Percentiles rank a stretch among this genome's conserved stretches.
phyloP scores from a whole-genome alignment of 176 grass and related monocot species.

The Otatea glauca region DNA sequence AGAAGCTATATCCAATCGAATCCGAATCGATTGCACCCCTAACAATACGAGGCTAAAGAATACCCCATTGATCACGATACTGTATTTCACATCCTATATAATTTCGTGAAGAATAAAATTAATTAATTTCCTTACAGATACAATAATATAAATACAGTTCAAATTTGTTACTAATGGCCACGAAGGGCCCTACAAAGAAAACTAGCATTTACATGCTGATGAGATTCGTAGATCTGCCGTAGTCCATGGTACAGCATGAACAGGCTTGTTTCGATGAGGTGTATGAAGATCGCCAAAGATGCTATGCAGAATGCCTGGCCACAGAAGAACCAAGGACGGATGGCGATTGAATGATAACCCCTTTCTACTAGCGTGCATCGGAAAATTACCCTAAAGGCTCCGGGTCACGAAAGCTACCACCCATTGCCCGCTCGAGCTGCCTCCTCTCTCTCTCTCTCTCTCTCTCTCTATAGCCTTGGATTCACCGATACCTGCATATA shows the following conservation, averaged over 20 bases:
- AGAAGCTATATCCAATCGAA: too few species aligned
- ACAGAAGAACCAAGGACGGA: background rate
- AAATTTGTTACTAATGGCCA: background rate
- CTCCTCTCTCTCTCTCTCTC: background rate
- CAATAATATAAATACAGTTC: background rate
- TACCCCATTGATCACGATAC: background rate
- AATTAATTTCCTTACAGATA: background rate
- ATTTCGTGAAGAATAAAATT: background rate
- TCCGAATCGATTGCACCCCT: too few species aligned
- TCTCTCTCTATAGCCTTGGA: background rate
- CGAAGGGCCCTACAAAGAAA: background rate
- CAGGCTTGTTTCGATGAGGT: background rate
- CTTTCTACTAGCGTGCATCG: background rate
- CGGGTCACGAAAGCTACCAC: slow-evolving; percentile 10
- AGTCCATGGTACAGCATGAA: background rate
- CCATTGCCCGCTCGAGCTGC: background rate
- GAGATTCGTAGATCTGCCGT: background rate
- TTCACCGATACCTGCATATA: slow-evolving; percentile 6
- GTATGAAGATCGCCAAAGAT: background rate
- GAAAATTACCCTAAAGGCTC: background rate
- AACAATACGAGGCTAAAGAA: too few species aligned
- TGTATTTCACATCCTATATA: background rate
- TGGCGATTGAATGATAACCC: slow-evolving; percentile 22
- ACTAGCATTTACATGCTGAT: background rate
- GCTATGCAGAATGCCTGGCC: background rate